Conservation (phyloP, 106 monocot species). For the Cymbidium sinense region DNA sequence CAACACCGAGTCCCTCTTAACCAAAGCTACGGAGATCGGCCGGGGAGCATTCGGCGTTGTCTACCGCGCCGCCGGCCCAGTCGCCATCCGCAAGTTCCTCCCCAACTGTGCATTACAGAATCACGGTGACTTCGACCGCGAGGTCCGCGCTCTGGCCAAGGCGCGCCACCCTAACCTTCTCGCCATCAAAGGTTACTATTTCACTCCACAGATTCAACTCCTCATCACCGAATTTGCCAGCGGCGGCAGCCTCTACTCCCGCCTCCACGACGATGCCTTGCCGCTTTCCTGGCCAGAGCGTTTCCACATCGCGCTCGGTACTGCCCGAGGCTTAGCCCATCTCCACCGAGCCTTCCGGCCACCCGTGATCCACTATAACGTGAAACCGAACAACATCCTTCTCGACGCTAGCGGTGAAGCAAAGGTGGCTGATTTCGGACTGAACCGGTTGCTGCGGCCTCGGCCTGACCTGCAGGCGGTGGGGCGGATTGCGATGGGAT, state of each 20-base stretch:
- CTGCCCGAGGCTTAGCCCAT: slow-evolving; percentile 62
- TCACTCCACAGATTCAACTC: slow-evolving; percentile 87
- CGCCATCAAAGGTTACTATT: slow-evolving; percentile 82
- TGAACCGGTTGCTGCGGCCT: slow-evolving; percentile 54
- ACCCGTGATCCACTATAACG: slow-evolving; percentile 77
- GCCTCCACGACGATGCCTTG: slow-evolving; percentile 33
- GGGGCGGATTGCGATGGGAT: slow-evolving; percentile 47
- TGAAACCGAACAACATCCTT: slow-evolving; percentile 81
- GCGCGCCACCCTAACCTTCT: slow-evolving; percentile 76
- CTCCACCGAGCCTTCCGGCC: slow-evolving; percentile 81
- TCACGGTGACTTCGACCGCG: slow-evolving; percentile 87
- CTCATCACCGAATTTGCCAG: slow-evolving; percentile 67
- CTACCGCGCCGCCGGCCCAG: slow-evolving; percentile 46
- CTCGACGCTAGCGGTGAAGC: slow-evolving; percentile 44
- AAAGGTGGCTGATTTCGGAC: slow-evolving; percentile 68
- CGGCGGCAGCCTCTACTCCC: slow-evolving; percentile 44
- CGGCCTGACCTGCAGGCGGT: slow-evolving; percentile 6
- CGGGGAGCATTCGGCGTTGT: slow-evolving; percentile 65
- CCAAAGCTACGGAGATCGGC: slow-evolving; percentile 77
- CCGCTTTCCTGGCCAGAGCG: slow-evolving; percentile 57
- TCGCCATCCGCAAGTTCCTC: slow-evolving; percentile 70
- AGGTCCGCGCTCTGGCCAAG: slow-evolving; percentile 62
- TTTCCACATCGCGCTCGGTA: slow-evolving; percentile 65
- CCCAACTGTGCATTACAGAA: slow-evolving; percentile 39
- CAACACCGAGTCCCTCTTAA: slow-evolving; percentile 45